phyloP scores from a whole-genome alignment of 2,329 filamentous ascomycete species.

The Xylariaceae sp. region DNA sequence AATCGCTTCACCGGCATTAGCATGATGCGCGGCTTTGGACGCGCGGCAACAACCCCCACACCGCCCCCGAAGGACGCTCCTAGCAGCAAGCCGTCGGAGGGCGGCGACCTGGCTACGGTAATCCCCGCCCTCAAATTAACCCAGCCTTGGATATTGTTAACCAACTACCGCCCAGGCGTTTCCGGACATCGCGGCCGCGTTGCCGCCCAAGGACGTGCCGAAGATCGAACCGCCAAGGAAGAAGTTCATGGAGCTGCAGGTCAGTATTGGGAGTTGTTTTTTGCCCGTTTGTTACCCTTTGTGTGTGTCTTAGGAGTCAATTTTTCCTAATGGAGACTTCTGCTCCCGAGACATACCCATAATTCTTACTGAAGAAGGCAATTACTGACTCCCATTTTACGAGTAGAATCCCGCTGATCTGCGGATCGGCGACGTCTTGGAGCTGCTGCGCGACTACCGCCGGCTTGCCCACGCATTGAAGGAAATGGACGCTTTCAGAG shows the following conservation, averaged over 20 bases:
- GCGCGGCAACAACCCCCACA: slow-evolving; percentile 49
- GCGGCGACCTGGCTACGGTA: slow-evolving; percentile 61
- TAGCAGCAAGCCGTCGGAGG: slow-evolving; percentile 45
- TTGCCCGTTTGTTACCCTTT: no score
- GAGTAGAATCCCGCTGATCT: slow-evolving; percentile 71
- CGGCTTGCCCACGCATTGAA: slow-evolving; percentile 68
- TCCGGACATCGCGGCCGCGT: slow-evolving; percentile 58
- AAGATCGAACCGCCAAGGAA: slow-evolving; percentile 69
- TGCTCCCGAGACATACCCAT: no score
- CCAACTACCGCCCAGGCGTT: slow-evolving; percentile 51
- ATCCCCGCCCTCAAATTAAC: slow-evolving; percentile 27
- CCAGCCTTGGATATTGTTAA: neutral
- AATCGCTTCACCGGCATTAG: slow-evolving; percentile 74
- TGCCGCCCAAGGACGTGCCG: slow-evolving; percentile 57
- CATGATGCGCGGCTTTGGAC: slow-evolving; percentile 75
- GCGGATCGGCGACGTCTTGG: slow-evolving; percentile 71
- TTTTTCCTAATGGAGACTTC: no score
- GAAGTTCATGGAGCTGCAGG: slow-evolving; percentile 73
- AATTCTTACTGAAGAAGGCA: no score
- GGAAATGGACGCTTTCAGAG: slow-evolving; percentile 62
- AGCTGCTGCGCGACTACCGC: slow-evolving; percentile 74
- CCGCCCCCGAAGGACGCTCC: slow-evolving; percentile 41
- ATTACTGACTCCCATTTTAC: no score
- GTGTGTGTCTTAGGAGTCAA: no score
- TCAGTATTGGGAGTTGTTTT: no score